These are phyloP conservation scores for Blastobotrys parvus DNA, from an alignment of 805 yeast genomes.

Conservation along the genomic window DNA sequence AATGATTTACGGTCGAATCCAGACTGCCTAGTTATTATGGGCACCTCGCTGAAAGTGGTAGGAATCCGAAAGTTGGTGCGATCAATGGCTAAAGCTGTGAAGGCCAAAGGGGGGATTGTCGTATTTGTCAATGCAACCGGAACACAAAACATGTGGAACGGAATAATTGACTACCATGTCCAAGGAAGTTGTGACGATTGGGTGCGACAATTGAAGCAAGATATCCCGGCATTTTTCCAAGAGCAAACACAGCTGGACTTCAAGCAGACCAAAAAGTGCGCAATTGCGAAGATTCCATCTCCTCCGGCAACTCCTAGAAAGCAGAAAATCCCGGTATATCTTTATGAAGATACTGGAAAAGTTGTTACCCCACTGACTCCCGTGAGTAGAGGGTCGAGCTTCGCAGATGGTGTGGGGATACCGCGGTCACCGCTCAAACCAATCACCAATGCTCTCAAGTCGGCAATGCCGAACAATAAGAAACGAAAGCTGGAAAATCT, in stretches of 20 bases:
- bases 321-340: not conserved
- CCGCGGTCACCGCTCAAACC: not conserved
- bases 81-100: slow-evolving; percentile 58
- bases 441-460: not conserved
- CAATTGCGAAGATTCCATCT: not conserved
- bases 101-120: slow-evolving; percentile 71
- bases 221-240: not conserved
- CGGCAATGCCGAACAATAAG: no score
- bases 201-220: slow-evolving; percentile 32
- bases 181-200: slow-evolving; percentile 76
- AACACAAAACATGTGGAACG: slow-evolving; percentile 54
- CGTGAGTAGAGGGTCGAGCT: not conserved
- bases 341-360: slow-evolving; percentile 7
- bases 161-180: slow-evolving; percentile 70
- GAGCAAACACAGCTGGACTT: slow-evolving; percentile 2
- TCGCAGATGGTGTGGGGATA: not conserved
- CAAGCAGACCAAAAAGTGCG: not conserved
- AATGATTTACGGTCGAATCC: slow-evolving; percentile 57
- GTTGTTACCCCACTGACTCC: slow-evolving; percentile 6
- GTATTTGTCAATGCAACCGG: slow-evolving; percentile 66
- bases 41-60: slow-evolving; percentile 85
- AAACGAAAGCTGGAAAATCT: not conserved
- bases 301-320: slow-evolving; percentile 1
- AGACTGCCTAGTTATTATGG: slow-evolving; percentile 77
- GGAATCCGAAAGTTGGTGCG: slow-evolving; percentile 79